Evolutionary conservation across 305 asterid species (phyloP), one percentile per base, ranked within the genome.

Genomic region (Solanum hybrid): DNA sequence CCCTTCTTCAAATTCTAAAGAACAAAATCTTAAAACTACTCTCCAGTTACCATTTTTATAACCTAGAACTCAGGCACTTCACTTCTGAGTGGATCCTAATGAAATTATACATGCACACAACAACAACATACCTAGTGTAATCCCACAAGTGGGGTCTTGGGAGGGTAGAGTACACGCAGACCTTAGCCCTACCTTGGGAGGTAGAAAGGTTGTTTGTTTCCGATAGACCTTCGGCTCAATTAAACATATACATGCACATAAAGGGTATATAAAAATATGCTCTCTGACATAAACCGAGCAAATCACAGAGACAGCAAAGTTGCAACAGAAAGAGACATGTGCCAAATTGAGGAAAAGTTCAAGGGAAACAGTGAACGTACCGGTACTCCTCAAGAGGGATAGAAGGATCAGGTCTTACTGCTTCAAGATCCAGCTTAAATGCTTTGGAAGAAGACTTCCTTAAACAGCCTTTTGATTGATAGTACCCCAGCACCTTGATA

Each of bases 331-430:
- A 92, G 81, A 51, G 72, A 88, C 84, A 65, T 31, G 45, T 57
- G 20, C 88, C 12, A 57, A 32, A 85, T 85, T 85, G 88, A 85
- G 77, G 27, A 45, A 38, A 83, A 57, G 45, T 57, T 85, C 32
- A 57, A 85, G 88, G 29, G 89, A 89, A 89, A 45, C 79, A 41
- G 90, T 37, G 70, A 45, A 22, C 91, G 68, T 90, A 97, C 99
- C 99, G 92, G 80, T 96, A 97, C 90, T 98, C 99, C 95, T 98
- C 99, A 90, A 98, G 89, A 90, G 93, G 96, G 89, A 94, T 94
- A 68, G 95, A 92, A 91, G 99, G 99, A 82, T 98, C 98, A 57
- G 99, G 99, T 92, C 95, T 94, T 89, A 98, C 97, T 90, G 98
- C 94, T 91, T 97, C 97, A 89, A 98, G 89, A 89, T 92, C 95